Evolutionary conservation across 2,329 filamentous ascomycete genomes (phyloP).

Genomic region (Ophiostoma populinum): DNA sequence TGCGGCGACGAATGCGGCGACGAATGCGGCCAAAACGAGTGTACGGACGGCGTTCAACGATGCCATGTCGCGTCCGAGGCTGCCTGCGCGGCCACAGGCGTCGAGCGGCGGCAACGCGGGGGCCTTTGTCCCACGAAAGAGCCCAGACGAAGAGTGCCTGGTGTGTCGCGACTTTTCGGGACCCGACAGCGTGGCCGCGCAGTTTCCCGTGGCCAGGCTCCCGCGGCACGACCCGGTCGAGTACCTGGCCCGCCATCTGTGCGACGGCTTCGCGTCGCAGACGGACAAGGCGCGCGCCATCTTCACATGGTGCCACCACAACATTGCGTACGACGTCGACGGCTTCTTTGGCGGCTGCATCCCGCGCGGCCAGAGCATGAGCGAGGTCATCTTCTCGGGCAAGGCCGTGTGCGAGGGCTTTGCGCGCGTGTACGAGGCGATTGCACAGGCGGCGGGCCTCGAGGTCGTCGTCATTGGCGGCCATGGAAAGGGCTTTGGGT

Average conservation of each 20-base stretch:
- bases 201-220: constrained; percentile 55
- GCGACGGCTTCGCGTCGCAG: constrained; percentile 56
- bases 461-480: constrained; percentile 59
- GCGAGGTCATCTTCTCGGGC: constrained; percentile 57
- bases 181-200: constrained; percentile 61
- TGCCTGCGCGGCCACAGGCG: constrained; percentile 12
- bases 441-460: constrained; percentile 65
- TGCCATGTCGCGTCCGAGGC: background rate
- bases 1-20: background rate
- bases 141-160: constrained; percentile 38
- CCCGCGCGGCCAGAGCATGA: constrained; percentile 43
- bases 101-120: constrained; percentile 1
- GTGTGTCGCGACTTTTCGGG: constrained; percentile 75
- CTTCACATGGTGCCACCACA: constrained; percentile 92
- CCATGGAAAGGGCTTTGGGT: constrained; percentile 76
- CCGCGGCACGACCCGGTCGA: constrained; percentile 47
- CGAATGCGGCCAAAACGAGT: constrained; percentile 9
- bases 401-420: constrained; percentile 87
- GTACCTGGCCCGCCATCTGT: constrained; percentile 64
- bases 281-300: constrained; percentile 86
- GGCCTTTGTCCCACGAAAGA: constrained; percentile 4
- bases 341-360: constrained; percentile 62
- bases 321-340: constrained; percentile 68
- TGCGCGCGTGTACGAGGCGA: constrained; percentile 60
- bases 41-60: background rate